A percentile compares a stretch with the other conserved stretches of the same genome.
These are phyloP conservation scores for Neofusicoccum ribis DNA, from an alignment of 2,329 filamentous ascomycete species.

Conservation along the genomic window DNA sequence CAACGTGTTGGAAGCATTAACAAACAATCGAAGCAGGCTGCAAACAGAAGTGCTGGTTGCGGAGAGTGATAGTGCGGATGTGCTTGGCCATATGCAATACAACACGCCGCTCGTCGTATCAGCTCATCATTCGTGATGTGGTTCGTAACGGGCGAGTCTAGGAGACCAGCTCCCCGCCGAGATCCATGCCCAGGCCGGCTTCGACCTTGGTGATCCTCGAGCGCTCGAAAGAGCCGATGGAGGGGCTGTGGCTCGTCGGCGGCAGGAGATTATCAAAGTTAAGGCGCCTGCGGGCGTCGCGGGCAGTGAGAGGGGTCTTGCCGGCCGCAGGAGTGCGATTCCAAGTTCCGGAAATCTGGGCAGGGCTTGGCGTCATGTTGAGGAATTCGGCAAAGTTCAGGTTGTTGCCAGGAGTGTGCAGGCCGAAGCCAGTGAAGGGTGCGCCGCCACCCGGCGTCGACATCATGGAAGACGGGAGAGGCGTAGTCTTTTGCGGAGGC, in stretches of 20 bases:
- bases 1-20: constrained; percentile 2
- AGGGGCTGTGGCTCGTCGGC: constrained; percentile 50
- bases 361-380: constrained; percentile 94
- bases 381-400: constrained; percentile 98
- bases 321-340: constrained; percentile 56
- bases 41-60: not conserved
- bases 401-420: constrained; percentile 76
- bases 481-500: constrained; percentile 56
- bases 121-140: constrained; percentile 21
- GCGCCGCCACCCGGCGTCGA: constrained; percentile 68
- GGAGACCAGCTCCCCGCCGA: constrained; percentile 64
- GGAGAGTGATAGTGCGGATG: not conserved
- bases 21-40: not conserved
- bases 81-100: constrained; percentile 6
- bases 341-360: constrained; percentile 73
- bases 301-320: constrained; percentile 70
- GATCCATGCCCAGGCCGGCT: constrained; percentile 61
- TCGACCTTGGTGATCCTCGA: constrained; percentile 46
- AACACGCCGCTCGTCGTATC: not conserved
- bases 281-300: constrained; percentile 70
- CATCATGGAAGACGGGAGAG: constrained; percentile 82
- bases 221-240: constrained; percentile 29
- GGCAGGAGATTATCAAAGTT: constrained; percentile 78
- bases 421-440: constrained; percentile 59
- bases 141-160: constrained; percentile 30